Conservation (phyloP, 768 basidiomycete species). For the Hortiboletus campestris region DNA sequence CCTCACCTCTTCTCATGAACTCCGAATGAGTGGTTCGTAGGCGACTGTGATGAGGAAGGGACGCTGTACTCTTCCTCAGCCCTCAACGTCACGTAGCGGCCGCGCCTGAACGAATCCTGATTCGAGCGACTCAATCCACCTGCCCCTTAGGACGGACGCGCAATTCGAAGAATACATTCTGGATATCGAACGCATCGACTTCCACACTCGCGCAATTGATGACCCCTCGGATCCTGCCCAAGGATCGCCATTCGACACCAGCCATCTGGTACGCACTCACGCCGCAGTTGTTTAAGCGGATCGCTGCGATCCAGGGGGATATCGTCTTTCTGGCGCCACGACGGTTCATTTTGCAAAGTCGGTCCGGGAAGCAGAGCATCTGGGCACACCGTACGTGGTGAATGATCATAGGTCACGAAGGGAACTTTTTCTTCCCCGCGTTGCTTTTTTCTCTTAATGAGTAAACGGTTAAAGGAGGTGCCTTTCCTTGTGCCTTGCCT, state of each 20-base stretch:
- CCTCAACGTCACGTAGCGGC: neutral
- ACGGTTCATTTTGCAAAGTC: conserved; percentile 42
- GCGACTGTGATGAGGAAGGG: conserved; percentile 42
- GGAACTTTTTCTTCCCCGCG: too few relatives aligned
- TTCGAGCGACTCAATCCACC: neutral
- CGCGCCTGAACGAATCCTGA: too few relatives aligned
- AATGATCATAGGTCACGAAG: neutral
- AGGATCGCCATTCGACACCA: conserved; percentile 56
- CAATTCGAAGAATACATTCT: conserved; percentile 31
- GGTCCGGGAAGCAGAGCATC: conserved; percentile 37
- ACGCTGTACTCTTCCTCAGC: conserved; percentile 33
- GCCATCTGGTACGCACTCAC: conserved; percentile 41
- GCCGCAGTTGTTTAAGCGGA: conserved; percentile 50
- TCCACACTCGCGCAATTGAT: conserved; percentile 27
- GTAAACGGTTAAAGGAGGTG: conserved; percentile 41
- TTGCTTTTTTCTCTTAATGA: conserved; percentile 34
- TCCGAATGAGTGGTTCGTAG: neutral
- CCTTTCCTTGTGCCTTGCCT: too few relatives aligned
- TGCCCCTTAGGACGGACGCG: conserved; percentile 17
- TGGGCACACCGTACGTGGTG: conserved; percentile 32
- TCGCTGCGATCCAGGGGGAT: conserved; percentile 52
- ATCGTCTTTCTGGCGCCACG: conserved; percentile 49
- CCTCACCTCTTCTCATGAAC: too few relatives aligned
- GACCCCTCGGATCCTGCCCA: conserved; percentile 36
- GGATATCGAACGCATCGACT: conserved; percentile 27